Percentiles rank a stretch among this genome's conserved stretches.
These are phyloP conservation scores for Rhododendron kiyosumense DNA, from an alignment of 148 eudicot species.

Conservation along the genomic window DNA sequence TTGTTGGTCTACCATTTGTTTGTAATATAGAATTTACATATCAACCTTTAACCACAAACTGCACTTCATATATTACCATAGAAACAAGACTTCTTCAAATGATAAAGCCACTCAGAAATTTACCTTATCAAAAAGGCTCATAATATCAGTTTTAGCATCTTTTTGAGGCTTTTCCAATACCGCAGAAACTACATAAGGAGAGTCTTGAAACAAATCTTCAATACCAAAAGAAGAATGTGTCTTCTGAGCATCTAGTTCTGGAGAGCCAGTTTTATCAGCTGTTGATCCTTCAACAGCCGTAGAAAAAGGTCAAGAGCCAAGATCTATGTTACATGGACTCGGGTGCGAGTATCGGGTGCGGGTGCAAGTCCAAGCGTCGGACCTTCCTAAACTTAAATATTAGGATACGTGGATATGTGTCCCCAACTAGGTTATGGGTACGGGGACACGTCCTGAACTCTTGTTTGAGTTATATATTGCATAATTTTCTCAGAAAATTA, in stretches of 20 bases:
- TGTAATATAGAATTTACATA: background rate
- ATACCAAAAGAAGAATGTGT: slow-evolving; percentile 52
- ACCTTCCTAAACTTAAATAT: too few relatives aligned
- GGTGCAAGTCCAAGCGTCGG: too few relatives aligned
- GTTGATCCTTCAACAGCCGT: slow-evolving; percentile 71
- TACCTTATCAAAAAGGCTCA: slow-evolving; percentile 97
- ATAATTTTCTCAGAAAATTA: too few relatives aligned
- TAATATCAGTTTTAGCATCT: slow-evolving; percentile 80
- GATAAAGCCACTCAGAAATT: slow-evolving; percentile 9
- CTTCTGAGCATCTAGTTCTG: slow-evolving; percentile 39
- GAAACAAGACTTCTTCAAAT: background rate
- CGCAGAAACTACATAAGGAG: slow-evolving; percentile 33
- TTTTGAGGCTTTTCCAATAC: slow-evolving; percentile 50
- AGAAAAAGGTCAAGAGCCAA: slow-evolving; percentile 22
- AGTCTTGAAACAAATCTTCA: slow-evolving; percentile 72
- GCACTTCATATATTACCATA: background rate
- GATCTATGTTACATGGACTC: too few relatives aligned
- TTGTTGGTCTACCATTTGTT: background rate
- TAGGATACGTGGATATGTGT: too few relatives aligned
- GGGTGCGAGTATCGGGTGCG: too few relatives aligned
- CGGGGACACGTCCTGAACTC: too few relatives aligned
- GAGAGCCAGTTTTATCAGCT: slow-evolving; percentile 40
- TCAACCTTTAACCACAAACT: background rate
- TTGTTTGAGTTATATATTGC: too few relatives aligned
- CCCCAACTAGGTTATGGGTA: too few relatives aligned